Evolutionary conservation across 257 asterid species (phyloP).

Genomic region (Handroanthus guayacan): DNA sequence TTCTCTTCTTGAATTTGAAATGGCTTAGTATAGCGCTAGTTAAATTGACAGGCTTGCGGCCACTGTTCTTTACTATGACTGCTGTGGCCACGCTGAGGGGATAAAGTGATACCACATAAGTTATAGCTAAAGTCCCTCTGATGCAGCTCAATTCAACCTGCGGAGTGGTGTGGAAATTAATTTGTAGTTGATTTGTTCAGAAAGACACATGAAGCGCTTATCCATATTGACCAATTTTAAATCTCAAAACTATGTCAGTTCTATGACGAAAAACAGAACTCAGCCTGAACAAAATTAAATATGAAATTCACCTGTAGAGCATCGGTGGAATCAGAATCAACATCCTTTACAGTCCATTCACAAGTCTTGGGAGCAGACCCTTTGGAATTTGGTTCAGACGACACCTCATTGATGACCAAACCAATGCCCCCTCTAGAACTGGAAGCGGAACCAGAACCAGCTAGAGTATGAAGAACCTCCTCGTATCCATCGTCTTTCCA

Average conservation of each 20-base stretch:
- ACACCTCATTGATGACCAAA: slow-evolving; percentile 55
- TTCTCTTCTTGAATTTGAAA: slow-evolving; percentile 55
- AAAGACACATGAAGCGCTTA: no score
- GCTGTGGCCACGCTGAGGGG: slow-evolving; percentile 79
- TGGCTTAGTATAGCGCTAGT: slow-evolving; percentile 67
- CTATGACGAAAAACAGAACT: not conserved
- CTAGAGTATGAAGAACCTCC: slow-evolving; percentile 70
- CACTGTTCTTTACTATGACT: slow-evolving; percentile 73
- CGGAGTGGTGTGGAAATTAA: no score
- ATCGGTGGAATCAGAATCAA: slow-evolving; percentile 80
- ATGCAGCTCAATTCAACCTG: slow-evolving; percentile 79
- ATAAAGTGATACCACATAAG: slow-evolving; percentile 69
- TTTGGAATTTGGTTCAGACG: slow-evolving; percentile 38
- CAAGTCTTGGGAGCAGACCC: slow-evolving; percentile 9
- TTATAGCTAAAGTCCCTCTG: slow-evolving; percentile 59
- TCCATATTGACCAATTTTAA: no score
- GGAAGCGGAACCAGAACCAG: slow-evolving; percentile 22
- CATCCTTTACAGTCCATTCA: slow-evolving; percentile 75
- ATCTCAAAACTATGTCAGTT: not conserved
- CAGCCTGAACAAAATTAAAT: not conserved
- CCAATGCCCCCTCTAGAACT: slow-evolving; percentile 70
- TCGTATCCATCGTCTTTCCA: slow-evolving; percentile 92
- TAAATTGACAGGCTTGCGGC: slow-evolving; percentile 57
- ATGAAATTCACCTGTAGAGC: slow-evolving; percentile 66
- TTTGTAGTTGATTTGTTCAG: no score